Evolutionary conservation across 2,329 filamentous ascomycete genomes (phyloP).

Genomic region (Cladophialophora chaetospira): DNA sequence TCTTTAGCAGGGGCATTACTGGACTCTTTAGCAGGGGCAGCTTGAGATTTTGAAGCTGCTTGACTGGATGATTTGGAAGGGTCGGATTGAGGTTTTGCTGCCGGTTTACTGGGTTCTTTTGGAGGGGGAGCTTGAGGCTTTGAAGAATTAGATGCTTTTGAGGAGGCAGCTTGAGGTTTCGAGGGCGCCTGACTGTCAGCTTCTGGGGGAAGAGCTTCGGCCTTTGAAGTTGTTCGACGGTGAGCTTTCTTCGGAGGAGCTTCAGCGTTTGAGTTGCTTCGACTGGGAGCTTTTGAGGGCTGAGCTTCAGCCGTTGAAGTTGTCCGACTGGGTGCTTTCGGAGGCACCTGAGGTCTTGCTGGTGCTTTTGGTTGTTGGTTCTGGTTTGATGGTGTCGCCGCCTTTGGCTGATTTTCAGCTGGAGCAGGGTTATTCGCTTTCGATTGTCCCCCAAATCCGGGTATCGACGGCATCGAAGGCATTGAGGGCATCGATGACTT

Average conservation of each 20-base stretch:
- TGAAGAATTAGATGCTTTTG: too few species aligned
- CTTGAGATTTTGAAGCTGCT: too few species aligned
- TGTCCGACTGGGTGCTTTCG: conserved; percentile 4
- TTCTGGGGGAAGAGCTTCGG: too few species aligned
- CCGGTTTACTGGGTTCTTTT: neutral
- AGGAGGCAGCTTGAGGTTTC: too few species aligned
- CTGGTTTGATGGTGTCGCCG: conserved; percentile 6
- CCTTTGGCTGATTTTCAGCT: neutral
- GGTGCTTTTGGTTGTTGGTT: conserved; percentile 8
- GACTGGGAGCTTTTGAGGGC: neutral
- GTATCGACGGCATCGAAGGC: conserved; percentile 16
- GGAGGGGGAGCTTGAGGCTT: conserved; percentile 12
- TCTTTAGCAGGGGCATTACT: conserved; percentile 8
- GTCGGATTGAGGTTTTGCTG: neutral
- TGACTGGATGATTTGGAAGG: too few species aligned
- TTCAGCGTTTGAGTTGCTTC: neutral
- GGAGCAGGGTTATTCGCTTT: conserved; percentile 4
- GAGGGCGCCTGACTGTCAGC: too few species aligned
- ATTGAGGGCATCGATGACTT: conserved; percentile 15
- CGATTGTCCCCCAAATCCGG: conserved; percentile 11
- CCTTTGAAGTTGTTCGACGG: too few species aligned
- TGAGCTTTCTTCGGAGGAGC: too few species aligned
- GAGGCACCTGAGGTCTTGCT: conserved; percentile 6
- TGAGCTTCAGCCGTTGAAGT: conserved; percentile 9
- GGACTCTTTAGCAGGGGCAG: too few species aligned